Conservation (phyloP, 306 rosid genomes). For the Dalbergia cochinchinensis region DNA sequence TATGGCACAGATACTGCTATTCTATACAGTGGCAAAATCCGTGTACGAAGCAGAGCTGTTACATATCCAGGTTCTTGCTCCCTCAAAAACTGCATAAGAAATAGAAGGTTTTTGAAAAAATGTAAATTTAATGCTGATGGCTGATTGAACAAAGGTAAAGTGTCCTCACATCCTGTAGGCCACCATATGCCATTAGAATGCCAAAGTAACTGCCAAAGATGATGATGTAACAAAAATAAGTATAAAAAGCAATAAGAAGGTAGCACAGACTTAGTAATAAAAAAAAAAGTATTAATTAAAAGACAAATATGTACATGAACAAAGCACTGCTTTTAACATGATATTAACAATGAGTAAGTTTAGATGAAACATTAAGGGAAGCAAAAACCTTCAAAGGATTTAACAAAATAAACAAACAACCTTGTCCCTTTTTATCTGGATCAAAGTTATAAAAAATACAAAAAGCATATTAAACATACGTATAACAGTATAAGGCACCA, state of each 20-base stretch:
- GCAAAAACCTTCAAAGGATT: not conserved
- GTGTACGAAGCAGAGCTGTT: conserved; percentile 58
- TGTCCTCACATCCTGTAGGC: conserved; percentile 81
- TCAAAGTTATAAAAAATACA: not conserved
- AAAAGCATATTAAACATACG: not conserved
- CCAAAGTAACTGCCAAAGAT: conserved; percentile 79
- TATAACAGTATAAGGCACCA: conserved; percentile 15
- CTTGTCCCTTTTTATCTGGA: not conserved
- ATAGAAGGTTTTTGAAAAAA: not conserved
- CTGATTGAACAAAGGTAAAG: conserved; percentile 43
- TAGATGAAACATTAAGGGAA: conserved; percentile 9
- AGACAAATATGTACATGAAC: not conserved
- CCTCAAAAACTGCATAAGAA: conserved; percentile 75
- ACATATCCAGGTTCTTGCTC: conserved; percentile 76
- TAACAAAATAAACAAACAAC: conserved; percentile 22
- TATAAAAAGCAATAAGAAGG: conserved; percentile 8
- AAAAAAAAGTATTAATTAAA: not conserved
- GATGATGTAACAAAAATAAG: conserved; percentile 40
- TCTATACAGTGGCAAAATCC: conserved; percentile 77
- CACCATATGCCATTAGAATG: conserved; percentile 84
- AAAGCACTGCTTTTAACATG: not conserved
- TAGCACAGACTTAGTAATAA: not conserved
- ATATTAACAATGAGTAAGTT: not conserved
- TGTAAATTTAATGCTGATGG: conserved; percentile 24
- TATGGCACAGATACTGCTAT: conserved; percentile 58